Evolutionary conservation across 2,329 filamentous ascomycete genomes (phyloP), one percentile per base, ranked within the genome.

Genomic region (Domatiomyces globalis): DNA sequence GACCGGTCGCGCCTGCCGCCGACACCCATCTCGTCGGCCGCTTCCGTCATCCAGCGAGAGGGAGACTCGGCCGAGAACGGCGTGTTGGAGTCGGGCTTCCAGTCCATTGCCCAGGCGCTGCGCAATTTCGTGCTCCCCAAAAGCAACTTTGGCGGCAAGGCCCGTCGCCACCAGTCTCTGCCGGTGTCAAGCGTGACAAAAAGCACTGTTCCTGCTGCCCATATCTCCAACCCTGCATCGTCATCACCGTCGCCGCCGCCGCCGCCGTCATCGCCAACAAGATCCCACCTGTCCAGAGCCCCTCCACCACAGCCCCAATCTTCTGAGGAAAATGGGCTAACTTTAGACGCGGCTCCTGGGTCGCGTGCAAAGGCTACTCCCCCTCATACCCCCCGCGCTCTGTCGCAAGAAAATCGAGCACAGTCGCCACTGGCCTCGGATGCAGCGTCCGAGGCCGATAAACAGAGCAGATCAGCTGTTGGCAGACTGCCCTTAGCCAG

Each of bases 301-400:
- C 33, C 33, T 39, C 33, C 33, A 39, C 33, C 33, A 10, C 33
- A 39, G 33, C 33, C 12, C 33, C 33, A 39, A 39, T 39, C 33
- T 39, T 15, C 33, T 39, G 70, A 72, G 51, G 62, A 69, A 60
- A 63, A 61, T 63, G 70, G 83, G 85, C 89, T 95, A 87, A 95
- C 88, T 80, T 77, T 81, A 77, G 79, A 80, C 76, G 74, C 74
- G 70, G 73, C 74, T 69, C 73, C 69, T 69, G 70, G 66, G 68
- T 67, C 71, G 63, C 68, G 67, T 70, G 67, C 80, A 75, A 94
- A 95, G 89, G 94, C 87, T 74, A 92, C 87, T 62, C 85, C 87
- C 61, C 83, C 88, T 55, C 89, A 90, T 60, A 94, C 90, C 51
- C 90, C 87, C 58, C 83, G 90, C 71, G 85, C 89, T 54, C 80